A percentile compares a stretch with the other conserved stretches of the same genome.
phyloP scores from a whole-genome alignment of 2,329 filamentous ascomycete genomes.

The Colletotrichum liaoningense region DNA sequence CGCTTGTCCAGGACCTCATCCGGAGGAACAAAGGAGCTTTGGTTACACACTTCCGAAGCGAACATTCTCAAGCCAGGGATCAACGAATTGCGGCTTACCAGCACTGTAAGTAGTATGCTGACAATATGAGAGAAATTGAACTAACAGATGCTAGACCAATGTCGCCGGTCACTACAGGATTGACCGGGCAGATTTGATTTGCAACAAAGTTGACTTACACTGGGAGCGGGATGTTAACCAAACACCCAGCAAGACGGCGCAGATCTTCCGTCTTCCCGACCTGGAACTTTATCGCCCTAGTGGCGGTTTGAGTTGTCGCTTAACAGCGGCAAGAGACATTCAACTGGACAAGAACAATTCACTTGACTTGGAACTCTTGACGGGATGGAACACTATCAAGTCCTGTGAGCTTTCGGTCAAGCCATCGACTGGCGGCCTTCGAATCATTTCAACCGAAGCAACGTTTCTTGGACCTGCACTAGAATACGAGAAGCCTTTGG shows the following conservation, averaged over 20 bases:
- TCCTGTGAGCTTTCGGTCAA: conserved; percentile 71
- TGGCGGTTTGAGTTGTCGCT: conserved; percentile 74
- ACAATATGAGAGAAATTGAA: neutral
- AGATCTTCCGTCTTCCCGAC: conserved; percentile 68
- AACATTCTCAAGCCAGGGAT: conserved; percentile 66
- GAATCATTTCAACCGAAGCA: conserved; percentile 71
- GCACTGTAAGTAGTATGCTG: conserved; percentile 45
- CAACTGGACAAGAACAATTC: conserved; percentile 84
- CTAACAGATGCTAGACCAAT: conserved; percentile 61
- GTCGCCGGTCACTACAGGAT: conserved; percentile 81
- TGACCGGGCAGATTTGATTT: conserved; percentile 75
- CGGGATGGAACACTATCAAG: conserved; percentile 78
- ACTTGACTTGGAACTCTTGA: conserved; percentile 78
- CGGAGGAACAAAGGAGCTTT: conserved; percentile 60
- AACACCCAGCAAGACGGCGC: conserved; percentile 56
- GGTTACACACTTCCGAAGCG: conserved; percentile 45
- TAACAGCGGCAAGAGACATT: conserved; percentile 76
- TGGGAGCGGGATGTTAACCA: conserved; percentile 70
- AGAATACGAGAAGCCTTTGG: conserved; percentile 60
- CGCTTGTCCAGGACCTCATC: conserved; percentile 39
- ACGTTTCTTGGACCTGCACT: conserved; percentile 56
- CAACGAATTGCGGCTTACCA: conserved; percentile 43
- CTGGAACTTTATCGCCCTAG: conserved; percentile 80
- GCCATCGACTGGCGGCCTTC: conserved; percentile 73
- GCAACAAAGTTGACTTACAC: conserved; percentile 72